Percentiles rank a stretch among this genome's conserved stretches.
phyloP scores from a whole-genome alignment of 371 early-diverging fungal species.

The Umbelopsis sp. region DNA sequence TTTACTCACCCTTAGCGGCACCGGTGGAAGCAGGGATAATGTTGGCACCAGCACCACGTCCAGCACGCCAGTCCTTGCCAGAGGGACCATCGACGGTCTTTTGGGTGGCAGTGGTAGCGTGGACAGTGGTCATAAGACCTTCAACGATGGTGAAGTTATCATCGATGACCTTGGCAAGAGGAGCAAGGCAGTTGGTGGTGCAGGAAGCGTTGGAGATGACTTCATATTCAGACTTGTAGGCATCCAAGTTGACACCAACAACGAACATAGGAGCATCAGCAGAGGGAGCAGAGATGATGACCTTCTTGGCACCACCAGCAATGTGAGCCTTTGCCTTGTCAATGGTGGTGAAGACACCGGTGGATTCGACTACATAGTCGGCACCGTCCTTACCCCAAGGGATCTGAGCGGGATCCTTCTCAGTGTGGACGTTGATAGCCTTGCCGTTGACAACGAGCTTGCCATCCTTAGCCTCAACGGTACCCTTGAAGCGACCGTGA shows the following conservation, averaged over 20 bases:
- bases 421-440: conserved; percentile 38
- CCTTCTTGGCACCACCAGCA: conserved; percentile 96
- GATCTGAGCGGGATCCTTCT: conserved; percentile 77
- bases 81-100: conserved; percentile 99
- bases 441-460: conserved; percentile 80
- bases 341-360: conserved; percentile 96
- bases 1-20: conserved; percentile 84
- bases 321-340: conserved; percentile 92
- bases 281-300: conserved; percentile 99
- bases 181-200: conserved; percentile 99
- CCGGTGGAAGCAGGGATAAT: conserved; percentile 99
- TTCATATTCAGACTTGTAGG: conserved; percentile 80
- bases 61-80: conserved; percentile 96
- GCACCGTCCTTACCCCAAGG: conserved; percentile 92
- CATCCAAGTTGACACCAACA: conserved; percentile 94
- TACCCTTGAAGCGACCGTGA: conserved; percentile 92
- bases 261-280: conserved; percentile 90
- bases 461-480: conserved; percentile 76
- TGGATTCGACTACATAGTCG: conserved; percentile 98
- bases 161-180: conserved; percentile 97
- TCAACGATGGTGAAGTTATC: conserved; percentile 92
- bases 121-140: conserved; percentile 96
- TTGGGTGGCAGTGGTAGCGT: conserved; percentile 99
- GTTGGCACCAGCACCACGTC: conserved; percentile 96
- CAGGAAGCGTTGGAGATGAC: conserved; percentile 99